Base-by-base conservation (phyloP, 306 rosid genomes). In the Benincasa hispida region DNA sequence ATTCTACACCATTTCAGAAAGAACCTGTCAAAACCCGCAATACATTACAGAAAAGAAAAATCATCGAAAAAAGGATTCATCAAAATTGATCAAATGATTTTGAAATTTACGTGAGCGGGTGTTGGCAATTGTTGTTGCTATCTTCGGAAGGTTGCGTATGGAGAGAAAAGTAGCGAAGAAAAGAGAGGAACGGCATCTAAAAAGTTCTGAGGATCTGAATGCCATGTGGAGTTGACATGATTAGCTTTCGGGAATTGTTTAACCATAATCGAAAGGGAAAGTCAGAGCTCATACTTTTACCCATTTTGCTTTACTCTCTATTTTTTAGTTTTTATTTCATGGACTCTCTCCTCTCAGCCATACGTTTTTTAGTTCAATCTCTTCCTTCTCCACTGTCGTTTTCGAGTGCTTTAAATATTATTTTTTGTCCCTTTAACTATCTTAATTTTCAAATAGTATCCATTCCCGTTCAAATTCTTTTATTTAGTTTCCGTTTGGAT, bases 11-110 rank as follows among this genome's bases (percentile, higher is more conserved):
- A 72, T 32, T 58, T 41, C 79, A 55, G 8, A 37, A n/a, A 32
- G n/a, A 19, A 55, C 68, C 53, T 18, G 56, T 41, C 68, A 76
- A 76, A n/a, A 61, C 84, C 84, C 5, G 66, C 5, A 42, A 57
- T 79, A 1, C 80, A n/a, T 73, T 39, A 39, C 30, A 37, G 51
- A 66, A n/a, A 66, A 59, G 15, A 13, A 45, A 6, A 28, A 13
- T 5, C 32, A 8, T 45, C 1, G 8, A 70, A 45, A 24, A 55
- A 8, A 70, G 1, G 19, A 72, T 8, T 27, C 59, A 70, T 14
- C 7, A 72, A 72, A 47, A 39, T 22, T 8, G 10, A 51, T n/a
- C 19, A 72, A 51, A 72, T 51, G 60, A 0, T 5, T 10, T 28
- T 2, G 60, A 72, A 72, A 72, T 18, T 18, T 28, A 72, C 45